Evolutionary conservation across 2,329 filamentous ascomycete species (phyloP), one percentile per base, ranked within the genome.

Genomic region (Exophiala alcalophila): DNA sequence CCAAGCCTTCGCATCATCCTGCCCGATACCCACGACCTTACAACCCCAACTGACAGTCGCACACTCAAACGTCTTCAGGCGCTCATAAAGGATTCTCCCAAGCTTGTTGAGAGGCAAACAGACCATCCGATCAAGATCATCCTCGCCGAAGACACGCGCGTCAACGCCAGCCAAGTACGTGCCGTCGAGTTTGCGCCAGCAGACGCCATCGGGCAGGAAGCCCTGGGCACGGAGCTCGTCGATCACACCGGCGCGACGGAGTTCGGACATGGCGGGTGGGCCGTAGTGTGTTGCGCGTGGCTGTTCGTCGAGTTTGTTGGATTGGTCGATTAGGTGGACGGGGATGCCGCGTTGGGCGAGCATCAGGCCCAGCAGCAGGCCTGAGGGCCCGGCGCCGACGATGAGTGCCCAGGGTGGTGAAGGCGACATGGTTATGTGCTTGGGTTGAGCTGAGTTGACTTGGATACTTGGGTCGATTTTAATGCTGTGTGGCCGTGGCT

Each of bases 211-310:
- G 18, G 69, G 65, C 7, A 62, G 54, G 39, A 74, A 64, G 12
- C 72, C 69, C n/a, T 62, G 59, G 8, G 59, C 56, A 14, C 65
- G 65, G 11, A 75, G 61, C 51, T 74, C 69, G 8, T 72, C 69
- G 15, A 81, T 61, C 9, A 83, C 70, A 1, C 78, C 80, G 0
- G 79, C 79, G 15, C 75, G 70, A 25, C 66, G 57, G 31, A 84
- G 69, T 45, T 80, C 77, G 23, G 72, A 73, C 32, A 78, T 71
- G 1, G 78, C 78, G 0, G 77, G 70, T 0, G 76, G 68, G 2
- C 74, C 76, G 57, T 82, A 82, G 61, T 82, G 77, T 3, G 79
- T 76, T n/a, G 80, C 80, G 21, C 80, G 75, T 0, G 80, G 80
- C 44, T 77, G 76, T 42, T 73, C 66, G 62, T 81, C 76, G 26